A percentile compares a stretch with the other conserved stretches of the same genome.
phyloP scores from a whole-genome alignment of 164 flowering plant species.

The Tinospora cordifolia region DNA sequence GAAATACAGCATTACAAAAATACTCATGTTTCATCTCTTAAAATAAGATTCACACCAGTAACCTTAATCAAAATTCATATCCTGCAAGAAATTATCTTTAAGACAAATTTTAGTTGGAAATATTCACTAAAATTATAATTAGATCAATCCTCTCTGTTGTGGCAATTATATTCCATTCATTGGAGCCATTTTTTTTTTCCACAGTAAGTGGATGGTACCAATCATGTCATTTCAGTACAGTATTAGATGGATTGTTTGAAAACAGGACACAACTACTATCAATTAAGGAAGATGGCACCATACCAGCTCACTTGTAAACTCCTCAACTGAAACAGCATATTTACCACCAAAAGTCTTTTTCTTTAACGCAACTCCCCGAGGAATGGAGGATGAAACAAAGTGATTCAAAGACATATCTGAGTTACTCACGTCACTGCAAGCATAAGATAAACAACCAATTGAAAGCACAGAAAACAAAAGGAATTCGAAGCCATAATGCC shows the following conservation, averaged over 20 bases:
- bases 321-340: conserved; percentile 29
- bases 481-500: neutral
- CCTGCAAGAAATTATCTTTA: neutral
- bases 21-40: neutral
- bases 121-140: neutral
- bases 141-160: neutral
- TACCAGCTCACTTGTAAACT: conserved; percentile 30
- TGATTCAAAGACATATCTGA: conserved; percentile 18
- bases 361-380: conserved; percentile 19
- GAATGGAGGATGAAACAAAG: conserved; percentile 11
- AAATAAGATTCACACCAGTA: neutral
- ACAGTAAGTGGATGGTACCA: neutral
- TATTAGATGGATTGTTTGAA: neutral
- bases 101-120: neutral
- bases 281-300: neutral
- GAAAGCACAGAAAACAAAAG: conserved; percentile 6
- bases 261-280: neutral
- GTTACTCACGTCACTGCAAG: conserved; percentile 22
- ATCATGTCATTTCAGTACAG: neutral
- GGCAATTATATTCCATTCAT: neutral
- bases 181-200: conserved; percentile 1
- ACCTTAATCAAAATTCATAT: neutral
- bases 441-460: conserved; percentile 2
- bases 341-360: conserved; percentile 26
- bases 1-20: neutral